phyloP scores from a whole-genome alignment of 2,329 filamentous ascomycete genomes.

The Penicillium sp. region DNA sequence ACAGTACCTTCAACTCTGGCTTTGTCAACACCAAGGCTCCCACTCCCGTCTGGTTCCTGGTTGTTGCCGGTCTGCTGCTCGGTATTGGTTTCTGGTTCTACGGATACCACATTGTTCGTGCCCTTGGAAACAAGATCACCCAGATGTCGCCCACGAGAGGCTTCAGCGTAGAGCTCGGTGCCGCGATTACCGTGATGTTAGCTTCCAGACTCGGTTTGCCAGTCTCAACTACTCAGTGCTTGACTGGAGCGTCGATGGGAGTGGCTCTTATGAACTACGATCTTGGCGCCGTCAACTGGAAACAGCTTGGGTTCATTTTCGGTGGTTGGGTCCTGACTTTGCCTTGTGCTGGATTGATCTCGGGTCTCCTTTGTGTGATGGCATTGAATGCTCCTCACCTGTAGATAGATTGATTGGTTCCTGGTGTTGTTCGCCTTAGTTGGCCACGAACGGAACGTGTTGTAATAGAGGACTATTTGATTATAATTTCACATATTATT shows the following conservation, averaged over 20 bases:
- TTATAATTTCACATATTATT: background rate
- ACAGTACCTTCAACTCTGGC: conserved; percentile 31
- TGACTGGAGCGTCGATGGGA: conserved; percentile 31
- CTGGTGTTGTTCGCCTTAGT: background rate
- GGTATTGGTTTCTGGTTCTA: conserved; percentile 37
- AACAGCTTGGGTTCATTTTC: conserved; percentile 38
- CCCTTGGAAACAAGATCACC: conserved; percentile 37
- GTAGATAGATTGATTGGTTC: background rate
- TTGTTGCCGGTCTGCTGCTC: conserved; percentile 31
- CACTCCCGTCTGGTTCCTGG: conserved; percentile 36
- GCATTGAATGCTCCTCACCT: conserved; percentile 37
- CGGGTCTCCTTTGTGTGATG: conserved; percentile 36
- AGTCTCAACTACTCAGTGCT: conserved; percentile 33
- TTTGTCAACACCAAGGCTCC: conserved; percentile 23
- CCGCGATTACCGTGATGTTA: conserved; percentile 34
- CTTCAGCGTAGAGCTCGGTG: conserved; percentile 34
- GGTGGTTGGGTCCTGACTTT: conserved; percentile 40
- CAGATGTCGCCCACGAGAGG: conserved; percentile 29
- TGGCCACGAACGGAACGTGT: background rate
- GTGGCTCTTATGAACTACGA: conserved; percentile 33
- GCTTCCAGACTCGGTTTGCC: conserved; percentile 30
- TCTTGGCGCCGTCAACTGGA: conserved; percentile 39
- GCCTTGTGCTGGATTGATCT: conserved; percentile 35
- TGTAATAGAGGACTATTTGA: background rate
- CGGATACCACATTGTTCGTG: conserved; percentile 36